Evolutionary conservation across 129 eudicot genomes (phyloP), one percentile per base, ranked within the genome.

Genomic region (Flaveria trinervia): DNA sequence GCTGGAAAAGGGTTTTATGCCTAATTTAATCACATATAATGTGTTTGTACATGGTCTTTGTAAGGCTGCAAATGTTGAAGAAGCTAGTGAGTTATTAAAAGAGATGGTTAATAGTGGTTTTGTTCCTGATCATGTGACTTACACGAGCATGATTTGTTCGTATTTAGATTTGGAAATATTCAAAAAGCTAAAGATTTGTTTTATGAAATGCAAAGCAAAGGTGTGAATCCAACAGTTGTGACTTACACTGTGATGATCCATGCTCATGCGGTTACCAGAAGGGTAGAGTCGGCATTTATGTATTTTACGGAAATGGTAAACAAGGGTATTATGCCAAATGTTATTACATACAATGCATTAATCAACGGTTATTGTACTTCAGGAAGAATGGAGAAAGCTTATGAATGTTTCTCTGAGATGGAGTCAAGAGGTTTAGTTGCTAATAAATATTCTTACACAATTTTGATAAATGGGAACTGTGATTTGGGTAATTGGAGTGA

Each of bases 111-210:
- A 26, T 15, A 25, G 76, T 7, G 90, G 90, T 20, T 62, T 87
- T 71, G 61, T 67, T 55, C 92, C 92, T 11, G 96, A 89, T 73
- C 92, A 81, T 43, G 74, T 89, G n/a, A 87, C 92, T 0, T 89
- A 87, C 66, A 89, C 92, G 10, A 81, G 90, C 82, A 83, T 87
- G 3, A 89, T 89, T 73, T 90, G 87, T 57, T 85, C 85, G 51
- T 68, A 90, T 76, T 72, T 90, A 70, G 77, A 83, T 79, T 33
- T 22, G 46, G 88, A 54, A 48, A 87, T 60, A 85, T 87, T 71
- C 77, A 75, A 59, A 73, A 75, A 73, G 92, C 96, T 25, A 68
- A 77, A 54, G 89, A 83, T 48, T 83, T 81, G 84, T 87, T 87
- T 61, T 2, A 50, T 7, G 82, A 83, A 57, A 89, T 87, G 96